These are phyloP conservation scores for Betula pendula DNA, from an alignment of 306 rosid species.

Conservation along the genomic window DNA sequence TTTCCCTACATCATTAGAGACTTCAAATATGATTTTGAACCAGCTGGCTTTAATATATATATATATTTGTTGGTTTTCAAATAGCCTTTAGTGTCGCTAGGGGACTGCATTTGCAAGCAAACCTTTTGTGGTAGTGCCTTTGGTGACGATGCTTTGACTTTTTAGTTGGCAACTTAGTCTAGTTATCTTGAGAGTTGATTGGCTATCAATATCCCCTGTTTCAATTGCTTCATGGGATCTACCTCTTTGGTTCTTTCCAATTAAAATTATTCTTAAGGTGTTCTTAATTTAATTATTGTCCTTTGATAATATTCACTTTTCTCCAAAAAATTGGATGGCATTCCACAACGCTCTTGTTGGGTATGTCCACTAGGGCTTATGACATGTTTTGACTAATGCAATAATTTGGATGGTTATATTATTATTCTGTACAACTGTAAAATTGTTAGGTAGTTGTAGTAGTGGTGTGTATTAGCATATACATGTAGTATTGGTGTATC, in stretches of 20 bases:
- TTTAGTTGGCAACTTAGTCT: constrained; percentile 8
- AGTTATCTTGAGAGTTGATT: not conserved
- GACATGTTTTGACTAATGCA: not conserved
- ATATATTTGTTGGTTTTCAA: not conserved
- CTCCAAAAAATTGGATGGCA: not conserved
- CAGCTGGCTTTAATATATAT: not conserved
- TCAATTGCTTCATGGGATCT: not conserved
- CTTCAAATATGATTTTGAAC: not conserved
- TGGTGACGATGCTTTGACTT: constrained; percentile 14
- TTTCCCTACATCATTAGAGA: not conserved
- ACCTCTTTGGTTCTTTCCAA: not conserved
- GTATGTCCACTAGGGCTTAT: not conserved
- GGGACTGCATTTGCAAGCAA: not conserved
- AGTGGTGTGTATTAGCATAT: not conserved
- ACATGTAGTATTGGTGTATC: not conserved
- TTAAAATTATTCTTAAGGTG: not conserved
- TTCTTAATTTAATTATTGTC: not conserved
- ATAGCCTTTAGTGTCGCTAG: not conserved
- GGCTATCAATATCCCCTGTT: not conserved
- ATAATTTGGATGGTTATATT: too few relatives aligned
- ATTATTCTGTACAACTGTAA: not conserved
- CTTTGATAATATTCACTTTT: not conserved
- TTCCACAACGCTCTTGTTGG: not conserved
- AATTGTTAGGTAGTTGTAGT: not conserved
- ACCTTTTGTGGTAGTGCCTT: not conserved